phyloP scores from a whole-genome alignment of 2,329 filamentous ascomycete species.

The Penicillium olsonii region DNA sequence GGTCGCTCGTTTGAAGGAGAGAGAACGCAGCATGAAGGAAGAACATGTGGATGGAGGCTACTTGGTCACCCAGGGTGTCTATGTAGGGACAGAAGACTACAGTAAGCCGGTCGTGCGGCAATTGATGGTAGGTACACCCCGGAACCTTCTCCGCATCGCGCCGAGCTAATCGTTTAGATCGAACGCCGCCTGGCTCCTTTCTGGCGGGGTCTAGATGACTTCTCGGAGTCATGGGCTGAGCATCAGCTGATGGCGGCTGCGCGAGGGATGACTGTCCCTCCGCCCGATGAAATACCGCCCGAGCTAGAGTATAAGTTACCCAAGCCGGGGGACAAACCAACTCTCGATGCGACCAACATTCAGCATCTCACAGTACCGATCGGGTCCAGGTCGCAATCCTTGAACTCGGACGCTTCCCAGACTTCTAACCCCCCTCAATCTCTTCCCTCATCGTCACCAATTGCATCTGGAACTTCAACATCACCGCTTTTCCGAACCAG shows the following conservation, averaged over 20 bases:
- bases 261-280: conserved; percentile 78
- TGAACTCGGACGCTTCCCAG: conserved; percentile 71
- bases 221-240: conserved; percentile 86
- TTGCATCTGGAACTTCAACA: conserved; percentile 51
- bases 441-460: conserved; percentile 60
- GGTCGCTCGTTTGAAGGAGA: conserved; percentile 72
- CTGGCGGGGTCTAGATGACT: conserved; percentile 90
- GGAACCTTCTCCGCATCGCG: not conserved
- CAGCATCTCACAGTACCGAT: conserved; percentile 79
- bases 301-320: conserved; percentile 60
- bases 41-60: conserved; percentile 94
- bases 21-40: conserved; percentile 85
- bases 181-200: conserved; percentile 91
- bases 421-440: conserved; percentile 65
- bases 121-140: conserved; percentile 69
- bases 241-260: conserved; percentile 92
- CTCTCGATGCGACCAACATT: conserved; percentile 60
- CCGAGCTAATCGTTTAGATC: conserved; percentile 62
- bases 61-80: conserved; percentile 90
- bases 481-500: conserved; percentile 72
- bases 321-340: conserved; percentile 49
- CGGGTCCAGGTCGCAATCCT: conserved; percentile 72
- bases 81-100: conserved; percentile 90
- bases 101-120: conserved; percentile 86
- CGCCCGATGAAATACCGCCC: conserved; percentile 77